Percentiles rank a stretch among this genome's conserved stretches.
Conservation (phyloP, 2,329 filamentous ascomycete species). For the Colletotrichum tanaceti region DNA sequence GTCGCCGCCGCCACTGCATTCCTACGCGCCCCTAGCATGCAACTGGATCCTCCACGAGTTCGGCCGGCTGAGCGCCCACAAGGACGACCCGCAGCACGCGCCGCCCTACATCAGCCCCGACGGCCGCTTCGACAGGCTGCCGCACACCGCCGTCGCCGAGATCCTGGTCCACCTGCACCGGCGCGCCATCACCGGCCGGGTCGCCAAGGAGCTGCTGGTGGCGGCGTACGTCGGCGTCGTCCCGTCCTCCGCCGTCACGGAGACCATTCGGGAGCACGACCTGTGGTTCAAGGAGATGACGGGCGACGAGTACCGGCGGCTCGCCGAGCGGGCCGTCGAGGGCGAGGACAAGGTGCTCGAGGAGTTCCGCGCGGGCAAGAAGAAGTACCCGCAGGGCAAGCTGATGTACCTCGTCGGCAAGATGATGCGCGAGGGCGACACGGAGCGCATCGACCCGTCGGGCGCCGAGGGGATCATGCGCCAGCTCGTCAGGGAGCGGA, state of each 20-base stretch:
- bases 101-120: constrained; percentile 55
- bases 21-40: constrained; percentile 60
- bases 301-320: constrained; percentile 58
- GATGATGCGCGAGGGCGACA: constrained; percentile 66
- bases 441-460: constrained; percentile 66
- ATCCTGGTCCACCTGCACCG: constrained; percentile 61
- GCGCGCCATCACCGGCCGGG: constrained; percentile 64
- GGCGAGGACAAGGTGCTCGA: constrained; percentile 60
- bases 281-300: constrained; percentile 68
- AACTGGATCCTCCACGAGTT: constrained; percentile 83
- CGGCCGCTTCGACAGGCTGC: constrained; percentile 61
- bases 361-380: constrained; percentile 57
- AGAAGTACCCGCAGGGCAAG: constrained; percentile 65
- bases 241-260: constrained; percentile 54
- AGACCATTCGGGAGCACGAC: constrained; percentile 58
- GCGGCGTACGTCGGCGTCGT: constrained; percentile 62
- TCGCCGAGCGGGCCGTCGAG: constrained; percentile 58
- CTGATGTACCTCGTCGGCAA: constrained; percentile 71
- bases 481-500: constrained; percentile 45
- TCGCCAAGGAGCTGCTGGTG: constrained; percentile 69
- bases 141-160: constrained; percentile 60
- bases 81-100: constrained; percentile 46
- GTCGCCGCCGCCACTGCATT: constrained; percentile 42
- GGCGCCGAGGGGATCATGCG: constrained; percentile 62
- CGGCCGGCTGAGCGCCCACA: constrained; percentile 72